Evolutionary conservation across 2,329 filamentous ascomycete species (phyloP).

Genomic region (Macroventuria anomochaeta): DNA sequence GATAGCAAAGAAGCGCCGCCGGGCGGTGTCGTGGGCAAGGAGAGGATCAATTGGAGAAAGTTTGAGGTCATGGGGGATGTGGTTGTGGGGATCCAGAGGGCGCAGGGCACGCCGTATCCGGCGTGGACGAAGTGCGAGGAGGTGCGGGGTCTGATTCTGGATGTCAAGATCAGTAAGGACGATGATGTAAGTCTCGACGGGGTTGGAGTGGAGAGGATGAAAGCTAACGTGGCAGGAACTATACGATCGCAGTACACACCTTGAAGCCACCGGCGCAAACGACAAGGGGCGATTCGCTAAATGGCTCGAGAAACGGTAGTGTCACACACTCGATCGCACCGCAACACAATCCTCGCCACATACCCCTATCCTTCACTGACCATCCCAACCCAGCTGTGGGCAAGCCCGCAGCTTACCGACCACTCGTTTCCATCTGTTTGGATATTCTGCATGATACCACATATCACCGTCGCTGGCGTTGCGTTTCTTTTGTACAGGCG

Average conservation of each 20-base stretch:
- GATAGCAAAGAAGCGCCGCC: constrained; percentile 52
- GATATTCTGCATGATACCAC: constrained; percentile 5
- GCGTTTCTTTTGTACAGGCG: not conserved
- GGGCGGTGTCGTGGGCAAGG: constrained; percentile 50
- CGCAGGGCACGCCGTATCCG: constrained; percentile 82
- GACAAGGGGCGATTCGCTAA: constrained; percentile 52
- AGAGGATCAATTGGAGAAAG: constrained; percentile 95
- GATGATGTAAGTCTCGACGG: constrained; percentile 75
- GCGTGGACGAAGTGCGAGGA: constrained; percentile 73
- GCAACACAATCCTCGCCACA: not conserved
- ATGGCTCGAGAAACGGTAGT: constrained; percentile 57
- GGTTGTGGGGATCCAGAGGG: constrained; percentile 86
- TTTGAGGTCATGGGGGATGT: constrained; percentile 96
- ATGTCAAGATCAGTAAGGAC: constrained; percentile 81
- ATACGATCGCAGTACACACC: constrained; percentile 63
- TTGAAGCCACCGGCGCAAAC: constrained; percentile 58
- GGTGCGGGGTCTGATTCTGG: constrained; percentile 76
- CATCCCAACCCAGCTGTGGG: too few species aligned
- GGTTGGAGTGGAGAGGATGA: not conserved
- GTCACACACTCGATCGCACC: too few species aligned
- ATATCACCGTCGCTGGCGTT: not conserved
- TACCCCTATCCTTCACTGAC: too few species aligned
- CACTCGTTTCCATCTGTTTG: not conserved
- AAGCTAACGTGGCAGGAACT: constrained; percentile 56
- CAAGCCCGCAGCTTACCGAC: too few species aligned